Conservation (phyloP, 2,329 filamentous ascomycete species). For the Apiospora aurea region DNA sequence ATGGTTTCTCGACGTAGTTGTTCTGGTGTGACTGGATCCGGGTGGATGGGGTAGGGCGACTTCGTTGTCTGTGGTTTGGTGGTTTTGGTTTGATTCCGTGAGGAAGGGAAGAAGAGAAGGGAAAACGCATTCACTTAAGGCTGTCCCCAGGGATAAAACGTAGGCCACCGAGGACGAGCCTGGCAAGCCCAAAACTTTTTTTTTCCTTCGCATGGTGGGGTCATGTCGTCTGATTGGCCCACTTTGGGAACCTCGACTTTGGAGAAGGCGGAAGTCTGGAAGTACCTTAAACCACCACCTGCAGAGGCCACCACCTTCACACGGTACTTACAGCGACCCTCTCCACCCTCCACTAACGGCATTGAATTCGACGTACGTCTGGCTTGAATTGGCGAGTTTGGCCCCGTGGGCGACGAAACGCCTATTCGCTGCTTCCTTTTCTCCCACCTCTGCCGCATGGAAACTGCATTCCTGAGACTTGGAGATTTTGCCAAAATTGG, state of each 20-base stretch:
- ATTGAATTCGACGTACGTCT: slow-evolving; percentile 30
- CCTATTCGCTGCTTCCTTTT: slow-evolving; percentile 13
- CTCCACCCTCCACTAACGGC: slow-evolving; percentile 7
- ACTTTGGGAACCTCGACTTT: slow-evolving; percentile 21
- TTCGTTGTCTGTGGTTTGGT: slow-evolving; percentile 67
- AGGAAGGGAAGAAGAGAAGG: slow-evolving; percentile 38
- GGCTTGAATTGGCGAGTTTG: background rate
- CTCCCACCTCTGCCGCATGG: slow-evolving; percentile 6
- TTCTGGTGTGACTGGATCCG: slow-evolving; percentile 42
- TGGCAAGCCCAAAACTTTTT: slow-evolving; percentile 36
- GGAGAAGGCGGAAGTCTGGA: slow-evolving; percentile 26
- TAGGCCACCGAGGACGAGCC: slow-evolving; percentile 22
- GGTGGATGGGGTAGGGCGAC: slow-evolving; percentile 58
- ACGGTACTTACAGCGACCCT: slow-evolving; percentile 2
- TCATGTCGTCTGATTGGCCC: slow-evolving; percentile 38
- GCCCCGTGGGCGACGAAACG: background rate
- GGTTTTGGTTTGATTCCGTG: slow-evolving; percentile 43
- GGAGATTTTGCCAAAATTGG: slow-evolving; percentile 24
- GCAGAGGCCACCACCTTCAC: background rate
- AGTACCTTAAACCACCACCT: slow-evolving; percentile 3
- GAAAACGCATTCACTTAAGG: slow-evolving; percentile 5
- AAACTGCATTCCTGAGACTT: background rate
- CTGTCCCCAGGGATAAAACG: slow-evolving; percentile 39
- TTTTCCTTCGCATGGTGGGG: slow-evolving; percentile 35
- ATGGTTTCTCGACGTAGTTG: slow-evolving; percentile 76